Conservation (phyloP, 306 rosid species). For the Lablab purpureus region DNA sequence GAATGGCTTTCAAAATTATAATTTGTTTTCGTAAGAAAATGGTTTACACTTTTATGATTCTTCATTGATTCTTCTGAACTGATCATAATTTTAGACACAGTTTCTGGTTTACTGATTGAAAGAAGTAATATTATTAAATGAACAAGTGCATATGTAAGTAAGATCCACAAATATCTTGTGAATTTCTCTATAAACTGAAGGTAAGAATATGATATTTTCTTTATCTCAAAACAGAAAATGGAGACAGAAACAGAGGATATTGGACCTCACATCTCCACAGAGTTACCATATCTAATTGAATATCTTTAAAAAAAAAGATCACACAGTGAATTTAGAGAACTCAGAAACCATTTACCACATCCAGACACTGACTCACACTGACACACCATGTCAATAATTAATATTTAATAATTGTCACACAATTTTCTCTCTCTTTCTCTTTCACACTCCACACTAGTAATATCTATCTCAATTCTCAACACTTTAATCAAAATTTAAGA, state of each 20-base stretch:
- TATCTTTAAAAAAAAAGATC: not conserved
- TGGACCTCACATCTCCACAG: too few relatives aligned
- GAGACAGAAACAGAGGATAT: not conserved
- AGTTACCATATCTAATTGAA: not conserved
- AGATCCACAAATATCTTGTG: not conserved
- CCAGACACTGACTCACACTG: constrained; percentile 6
- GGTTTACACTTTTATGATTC: not conserved
- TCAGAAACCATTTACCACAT: not conserved
- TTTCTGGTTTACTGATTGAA: not conserved
- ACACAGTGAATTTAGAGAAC: not conserved
- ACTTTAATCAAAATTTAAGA: too few relatives aligned
- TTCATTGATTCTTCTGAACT: not conserved
- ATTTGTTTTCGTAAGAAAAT: not conserved
- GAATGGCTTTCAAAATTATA: not conserved
- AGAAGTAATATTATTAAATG: not conserved
- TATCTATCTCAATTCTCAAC: too few relatives aligned
- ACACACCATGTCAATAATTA: constrained; percentile 8
- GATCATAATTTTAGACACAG: not conserved
- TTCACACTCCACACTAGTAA: not conserved
- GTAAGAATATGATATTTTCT: too few relatives aligned
- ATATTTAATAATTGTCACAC: constrained; percentile 1
- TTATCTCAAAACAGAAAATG: not conserved
- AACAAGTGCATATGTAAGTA: not conserved
- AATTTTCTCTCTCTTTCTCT: not conserved
- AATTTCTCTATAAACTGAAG: too few relatives aligned